Percentiles rank a stretch among this genome's conserved stretches.
phyloP scores from a whole-genome alignment of 495 filamentous ascomycete genomes.

The Hyaloscypha hepaticicola region DNA sequence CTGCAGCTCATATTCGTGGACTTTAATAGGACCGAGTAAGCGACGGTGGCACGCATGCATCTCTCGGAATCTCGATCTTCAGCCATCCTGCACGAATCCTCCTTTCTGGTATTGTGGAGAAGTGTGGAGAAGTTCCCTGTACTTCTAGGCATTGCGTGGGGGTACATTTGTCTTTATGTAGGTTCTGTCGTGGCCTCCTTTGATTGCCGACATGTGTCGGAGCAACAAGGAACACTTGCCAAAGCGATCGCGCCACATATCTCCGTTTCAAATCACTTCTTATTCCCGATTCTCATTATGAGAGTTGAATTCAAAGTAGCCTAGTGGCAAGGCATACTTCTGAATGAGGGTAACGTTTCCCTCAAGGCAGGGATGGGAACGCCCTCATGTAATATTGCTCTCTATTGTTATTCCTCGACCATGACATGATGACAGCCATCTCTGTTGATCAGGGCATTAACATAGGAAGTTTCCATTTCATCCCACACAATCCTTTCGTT shows the following conservation, averaged over 20 bases:
- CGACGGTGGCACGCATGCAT: slow-evolving; percentile 11
- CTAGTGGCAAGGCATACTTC: not conserved
- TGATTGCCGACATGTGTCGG: no score
- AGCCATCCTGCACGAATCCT: slow-evolving; percentile 9
- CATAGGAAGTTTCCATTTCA: no score
- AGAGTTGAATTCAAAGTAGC: not conserved
- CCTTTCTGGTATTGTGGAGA: slow-evolving; percentile 18
- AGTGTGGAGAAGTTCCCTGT: not conserved
- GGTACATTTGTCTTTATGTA: not conserved
- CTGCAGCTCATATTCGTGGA: slow-evolving; percentile 16
- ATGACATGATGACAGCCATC: no score
- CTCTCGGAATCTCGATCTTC: slow-evolving; percentile 18
- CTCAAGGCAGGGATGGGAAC: not conserved
- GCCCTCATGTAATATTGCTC: not conserved
- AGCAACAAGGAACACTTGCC: not conserved
- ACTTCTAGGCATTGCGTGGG: slow-evolving; percentile 5
- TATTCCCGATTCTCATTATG: not conserved
- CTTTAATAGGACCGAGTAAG: slow-evolving; percentile 15
- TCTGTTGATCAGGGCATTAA: not conserved
- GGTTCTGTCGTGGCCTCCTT: not conserved
- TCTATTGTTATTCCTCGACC: not conserved
- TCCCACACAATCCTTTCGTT: not conserved
- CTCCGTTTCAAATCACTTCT: not conserved
- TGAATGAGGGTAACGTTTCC: not conserved
- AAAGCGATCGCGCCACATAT: not conserved